Evolutionary conservation across 2,329 filamentous ascomycete genomes (phyloP).

Genomic region (Hypoxylon sp.): DNA sequence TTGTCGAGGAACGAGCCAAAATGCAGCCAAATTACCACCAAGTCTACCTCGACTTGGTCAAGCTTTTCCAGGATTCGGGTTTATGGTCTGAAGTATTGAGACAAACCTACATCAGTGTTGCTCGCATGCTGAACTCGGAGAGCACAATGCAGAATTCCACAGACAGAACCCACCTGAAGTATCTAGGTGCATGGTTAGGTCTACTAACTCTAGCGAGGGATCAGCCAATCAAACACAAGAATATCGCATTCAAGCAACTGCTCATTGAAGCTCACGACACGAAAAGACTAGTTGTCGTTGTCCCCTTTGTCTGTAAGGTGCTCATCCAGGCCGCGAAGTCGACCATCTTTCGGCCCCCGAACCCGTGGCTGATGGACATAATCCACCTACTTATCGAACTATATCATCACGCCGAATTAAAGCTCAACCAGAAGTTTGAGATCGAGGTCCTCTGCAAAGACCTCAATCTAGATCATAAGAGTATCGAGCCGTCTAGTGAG

Average conservation of each 20-base stretch:
- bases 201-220: slow-evolving; percentile 93
- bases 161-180: slow-evolving; percentile 91
- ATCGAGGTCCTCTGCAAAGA: slow-evolving; percentile 98
- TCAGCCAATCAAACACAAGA: slow-evolving; percentile 95
- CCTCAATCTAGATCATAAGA: slow-evolving; percentile 91
- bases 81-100: slow-evolving; percentile 92
- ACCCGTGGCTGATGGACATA: slow-evolving; percentile 98
- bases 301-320: slow-evolving; percentile 98
- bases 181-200: slow-evolving; percentile 93
- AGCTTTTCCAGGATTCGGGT: slow-evolving; percentile 81
- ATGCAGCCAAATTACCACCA: slow-evolving; percentile 97
- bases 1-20: slow-evolving; percentile 96
- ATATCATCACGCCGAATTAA: slow-evolving; percentile 92
- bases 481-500: slow-evolving; percentile 87
- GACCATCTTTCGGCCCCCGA: slow-evolving; percentile 91
- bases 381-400: slow-evolving; percentile 91
- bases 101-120: slow-evolving; percentile 90
- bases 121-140: slow-evolving; percentile 91
- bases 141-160: slow-evolving; percentile 85
- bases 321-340: slow-evolving; percentile 87
- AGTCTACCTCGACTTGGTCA: slow-evolving; percentile 91
- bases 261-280: slow-evolving; percentile 94
- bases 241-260: slow-evolving; percentile 97
- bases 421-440: slow-evolving; percentile 97
- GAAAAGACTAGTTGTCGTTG: slow-evolving; percentile 90